Percentiles rank a stretch among this genome's conserved stretches.
Conservation (phyloP, 345 rosid species). For the Gossypium arboreum region DNA sequence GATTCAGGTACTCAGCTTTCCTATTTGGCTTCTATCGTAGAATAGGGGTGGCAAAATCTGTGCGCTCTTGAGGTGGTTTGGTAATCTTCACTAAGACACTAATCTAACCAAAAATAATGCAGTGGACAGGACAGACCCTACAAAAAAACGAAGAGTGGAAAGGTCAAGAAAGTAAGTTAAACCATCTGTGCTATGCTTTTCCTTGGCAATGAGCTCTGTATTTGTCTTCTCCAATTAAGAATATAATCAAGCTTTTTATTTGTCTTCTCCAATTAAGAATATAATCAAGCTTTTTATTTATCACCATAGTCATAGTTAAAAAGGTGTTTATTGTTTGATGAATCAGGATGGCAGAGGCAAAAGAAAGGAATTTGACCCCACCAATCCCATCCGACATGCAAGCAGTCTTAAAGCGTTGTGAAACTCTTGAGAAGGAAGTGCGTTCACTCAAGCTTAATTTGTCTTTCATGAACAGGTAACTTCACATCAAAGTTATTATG, state of each 20-base stretch:
- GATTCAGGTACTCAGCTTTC: slow-evolving; percentile 41
- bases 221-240: not conserved
- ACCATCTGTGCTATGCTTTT: not conserved
- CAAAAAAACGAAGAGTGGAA: slow-evolving; percentile 74
- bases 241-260: not conserved
- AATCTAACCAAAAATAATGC: slow-evolving; percentile 29
- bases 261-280: not conserved
- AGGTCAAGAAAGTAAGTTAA: slow-evolving; percentile 63
- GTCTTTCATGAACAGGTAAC: slow-evolving; percentile 72
- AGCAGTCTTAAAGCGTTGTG: slow-evolving; percentile 53
- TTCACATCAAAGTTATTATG: not conserved
- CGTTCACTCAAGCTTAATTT: slow-evolving; percentile 69
- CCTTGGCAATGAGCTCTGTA: not conserved
- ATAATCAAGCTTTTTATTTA: not conserved
- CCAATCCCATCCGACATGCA: slow-evolving; percentile 56
- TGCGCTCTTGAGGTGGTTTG: too few relatives aligned
- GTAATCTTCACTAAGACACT: slow-evolving; percentile 12
- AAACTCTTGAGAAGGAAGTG: slow-evolving; percentile 75
- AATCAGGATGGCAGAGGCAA: slow-evolving; percentile 76
- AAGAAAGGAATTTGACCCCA: slow-evolving; percentile 52
- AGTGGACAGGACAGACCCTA: slow-evolving; percentile 63
- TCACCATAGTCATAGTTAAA: too few relatives aligned
- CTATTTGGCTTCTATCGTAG: not conserved
- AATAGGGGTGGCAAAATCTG: too few relatives aligned
- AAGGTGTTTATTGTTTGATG: not conserved